These are phyloP conservation scores for Hypholoma fasciculare DNA, from an alignment of 768 basidiomycete genomes.

Conservation along the genomic window DNA sequence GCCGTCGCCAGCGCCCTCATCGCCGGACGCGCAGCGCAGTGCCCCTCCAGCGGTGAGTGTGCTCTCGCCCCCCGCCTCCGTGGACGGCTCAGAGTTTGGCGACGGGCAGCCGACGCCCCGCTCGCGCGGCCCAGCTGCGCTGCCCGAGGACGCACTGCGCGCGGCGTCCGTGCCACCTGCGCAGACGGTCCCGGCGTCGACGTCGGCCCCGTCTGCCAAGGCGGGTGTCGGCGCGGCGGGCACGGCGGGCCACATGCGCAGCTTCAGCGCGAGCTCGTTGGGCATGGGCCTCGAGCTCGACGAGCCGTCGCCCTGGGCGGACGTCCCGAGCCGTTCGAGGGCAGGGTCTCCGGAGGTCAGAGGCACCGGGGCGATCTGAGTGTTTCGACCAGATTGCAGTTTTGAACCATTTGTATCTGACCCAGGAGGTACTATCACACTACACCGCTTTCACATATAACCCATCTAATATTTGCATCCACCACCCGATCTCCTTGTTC, in stretches of 20 bases:
- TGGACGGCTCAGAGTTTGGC: neutral
- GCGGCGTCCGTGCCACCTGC: neutral
- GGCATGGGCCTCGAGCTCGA: conserved; percentile 1
- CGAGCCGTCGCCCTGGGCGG: conserved; percentile 24
- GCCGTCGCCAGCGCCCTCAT: conserved; percentile 20
- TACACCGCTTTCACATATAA: no score
- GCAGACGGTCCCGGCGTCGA: neutral
- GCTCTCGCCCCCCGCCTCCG: neutral
- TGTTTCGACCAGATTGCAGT: no score
- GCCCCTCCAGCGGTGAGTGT: neutral
- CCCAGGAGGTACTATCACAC: no score
- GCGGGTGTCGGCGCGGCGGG: neutral
- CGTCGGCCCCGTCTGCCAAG: neutral
- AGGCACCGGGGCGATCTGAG: no score
- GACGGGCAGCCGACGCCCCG: neutral
- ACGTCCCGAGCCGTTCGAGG: conserved; percentile 13
- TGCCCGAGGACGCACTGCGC: neutral
- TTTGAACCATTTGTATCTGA: no score
- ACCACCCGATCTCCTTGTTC: no score
- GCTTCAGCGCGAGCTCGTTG: neutral
- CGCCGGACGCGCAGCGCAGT: neutral
- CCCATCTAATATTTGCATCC: no score
- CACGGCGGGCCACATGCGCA: neutral
- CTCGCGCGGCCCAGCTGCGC: neutral
- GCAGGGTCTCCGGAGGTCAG: neutral